phyloP scores from a whole-genome alignment of 2,329 filamentous ascomycete genomes.

The Fusarium dimerum region DNA sequence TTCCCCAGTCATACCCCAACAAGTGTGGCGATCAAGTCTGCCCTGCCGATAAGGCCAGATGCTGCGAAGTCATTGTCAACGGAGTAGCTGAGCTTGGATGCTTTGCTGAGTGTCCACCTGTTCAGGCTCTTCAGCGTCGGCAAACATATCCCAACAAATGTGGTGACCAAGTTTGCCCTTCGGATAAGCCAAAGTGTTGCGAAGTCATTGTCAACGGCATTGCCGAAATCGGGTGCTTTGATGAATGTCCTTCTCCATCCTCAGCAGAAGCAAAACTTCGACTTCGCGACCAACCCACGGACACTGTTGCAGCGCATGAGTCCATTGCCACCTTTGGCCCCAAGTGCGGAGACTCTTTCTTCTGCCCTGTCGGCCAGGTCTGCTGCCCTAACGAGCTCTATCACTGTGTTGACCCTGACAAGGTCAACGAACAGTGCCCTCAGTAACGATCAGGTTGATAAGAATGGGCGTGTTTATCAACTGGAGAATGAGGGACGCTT shows the following conservation, averaged over 20 bases:
- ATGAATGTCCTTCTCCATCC: constrained; percentile 6
- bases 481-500: not conserved
- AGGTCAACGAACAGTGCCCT: constrained; percentile 8
- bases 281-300: constrained; percentile 1
- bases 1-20: constrained; percentile 8
- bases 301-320: not conserved
- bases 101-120: constrained; percentile 6
- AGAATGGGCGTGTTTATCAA: not conserved
- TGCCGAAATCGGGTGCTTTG: constrained; percentile 4
- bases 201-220: constrained; percentile 6
- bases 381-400: constrained; percentile 10
- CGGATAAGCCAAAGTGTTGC: constrained; percentile 3
- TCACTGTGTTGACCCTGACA: constrained; percentile 9
- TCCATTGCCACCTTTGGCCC: constrained; percentile 5
- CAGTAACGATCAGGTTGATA: constrained; percentile 1
- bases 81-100: constrained; percentile 5
- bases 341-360: constrained; percentile 13
- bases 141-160: constrained; percentile 9
- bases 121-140: constrained; percentile 6
- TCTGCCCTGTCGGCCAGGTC: constrained; percentile 8
- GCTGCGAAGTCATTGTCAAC: constrained; percentile 6
- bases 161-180: constrained; percentile 3
- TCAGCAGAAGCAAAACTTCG: no score
- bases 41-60: constrained; percentile 3
- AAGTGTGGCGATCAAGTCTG: constrained; percentile 7